Base-by-base conservation (phyloP, 2,329 filamentous ascomycete species). In the Colletotrichum agaves region DNA sequence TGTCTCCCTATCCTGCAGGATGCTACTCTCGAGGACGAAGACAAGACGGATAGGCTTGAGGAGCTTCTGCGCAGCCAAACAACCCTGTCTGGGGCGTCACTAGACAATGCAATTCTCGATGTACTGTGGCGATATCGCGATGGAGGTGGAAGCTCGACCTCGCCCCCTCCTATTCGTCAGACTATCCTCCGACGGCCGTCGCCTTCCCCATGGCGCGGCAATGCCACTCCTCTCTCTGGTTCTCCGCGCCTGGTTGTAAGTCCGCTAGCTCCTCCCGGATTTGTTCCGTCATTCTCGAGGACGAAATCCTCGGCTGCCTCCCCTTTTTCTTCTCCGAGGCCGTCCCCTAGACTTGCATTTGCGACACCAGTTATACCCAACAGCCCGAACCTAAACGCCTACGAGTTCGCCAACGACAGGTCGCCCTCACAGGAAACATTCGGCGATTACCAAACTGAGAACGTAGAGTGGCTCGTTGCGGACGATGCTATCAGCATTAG, bases 401-500 rank as follows among this genome's bases (percentile, higher is more conserved):
- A 98, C 81, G 93, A 97, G 79, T 98, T 98, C 80, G 87, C 89
- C 55, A 95, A 89, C 75, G 94, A 97, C 74, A 87, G 90, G 19
- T 93, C 90, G 55, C 91, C 93, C 6, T 89, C 92, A 17, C 90
- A 91, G 49, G 94, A 98, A 75, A 92, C 93, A 68, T 95, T 97
- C 76, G 94, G 94, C 63, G 94, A 98, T 74, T 91, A 94, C 75
- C 94, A 95, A 72, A 93, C 91, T 70, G 95, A 98, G 78, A 97
- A 96, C 73, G 94, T 99, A 59, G 95, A 98, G 79, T 98, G 95
- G 96, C 86, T 98, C 50, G 93, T 98, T 72, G 96, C 96, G 77
- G 94, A 97, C 78, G 91, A 93, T 74, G 89, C 88, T 61, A 92
- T 91, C 74, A 94, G 91, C 73, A 88, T 94, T 65, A 90, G 93